Conservation (phyloP, 345 rosid genomes). For the Bruguiera gymnorhiza region DNA sequence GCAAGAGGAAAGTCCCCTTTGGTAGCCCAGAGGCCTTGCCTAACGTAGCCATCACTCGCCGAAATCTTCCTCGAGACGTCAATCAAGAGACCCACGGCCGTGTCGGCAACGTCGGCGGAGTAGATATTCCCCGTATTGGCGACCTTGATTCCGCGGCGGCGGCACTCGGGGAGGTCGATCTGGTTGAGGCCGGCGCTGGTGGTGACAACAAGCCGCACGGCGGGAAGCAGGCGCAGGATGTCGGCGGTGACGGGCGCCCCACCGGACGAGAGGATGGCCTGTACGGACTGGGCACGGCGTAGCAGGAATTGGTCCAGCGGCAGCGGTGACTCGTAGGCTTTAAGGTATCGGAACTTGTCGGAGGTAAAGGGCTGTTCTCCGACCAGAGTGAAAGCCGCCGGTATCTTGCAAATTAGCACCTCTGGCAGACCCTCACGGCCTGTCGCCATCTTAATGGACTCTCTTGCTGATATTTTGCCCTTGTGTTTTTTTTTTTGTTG, state of each 20-base stretch:
- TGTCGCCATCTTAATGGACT: too few relatives aligned
- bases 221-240: constrained; percentile 37
- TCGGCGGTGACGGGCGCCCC: not conserved
- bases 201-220: constrained; percentile 36
- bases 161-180: constrained; percentile 53
- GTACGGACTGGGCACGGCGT: not conserved
- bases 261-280: constrained; percentile 6
- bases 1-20: constrained; percentile 39
- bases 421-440: not conserved
- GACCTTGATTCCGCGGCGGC: constrained; percentile 41
- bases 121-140: constrained; percentile 42
- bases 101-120: constrained; percentile 54
- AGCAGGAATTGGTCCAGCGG: constrained; percentile 15
- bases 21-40: constrained; percentile 37
- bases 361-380: constrained; percentile 15
- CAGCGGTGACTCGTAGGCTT: constrained; percentile 18
- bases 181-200: constrained; percentile 53
- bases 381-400: not conserved
- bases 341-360: constrained; percentile 10
- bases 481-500: too few relatives aligned
- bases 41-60: constrained; percentile 45
- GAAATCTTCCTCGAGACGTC: constrained; percentile 49
- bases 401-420: not conserved
- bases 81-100: constrained; percentile 48
- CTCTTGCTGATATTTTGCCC: too few relatives aligned